Percentiles rank a stretch among this genome's conserved stretches.
phyloP scores from a whole-genome alignment of 352 stramenopile genomes.

The Aphanomyces stellatus region DNA sequence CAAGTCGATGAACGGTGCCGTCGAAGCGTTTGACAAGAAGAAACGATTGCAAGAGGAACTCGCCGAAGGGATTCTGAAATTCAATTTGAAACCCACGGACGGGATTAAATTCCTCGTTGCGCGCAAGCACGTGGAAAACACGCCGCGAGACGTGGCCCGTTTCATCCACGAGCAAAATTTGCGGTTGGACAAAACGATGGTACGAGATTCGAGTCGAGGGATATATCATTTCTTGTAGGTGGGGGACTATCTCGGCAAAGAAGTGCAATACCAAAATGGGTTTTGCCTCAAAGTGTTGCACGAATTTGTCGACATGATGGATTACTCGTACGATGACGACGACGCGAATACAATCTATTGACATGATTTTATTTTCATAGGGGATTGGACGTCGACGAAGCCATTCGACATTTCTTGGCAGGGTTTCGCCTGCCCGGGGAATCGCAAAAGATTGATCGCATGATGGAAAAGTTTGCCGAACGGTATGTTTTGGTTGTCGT shows the following conservation, averaged over 20 bases:
- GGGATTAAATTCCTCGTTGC: constrained; percentile 89
- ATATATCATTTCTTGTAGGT: constrained; percentile 26
- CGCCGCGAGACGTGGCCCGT: constrained; percentile 88
- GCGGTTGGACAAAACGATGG: constrained; percentile 94
- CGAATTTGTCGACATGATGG: constrained; percentile 79
- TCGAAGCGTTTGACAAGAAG: constrained; percentile 97
- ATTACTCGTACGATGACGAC: neutral
- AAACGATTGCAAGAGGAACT: constrained; percentile 95
- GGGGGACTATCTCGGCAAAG: constrained; percentile 96
- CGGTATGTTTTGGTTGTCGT: constrained; percentile 30
- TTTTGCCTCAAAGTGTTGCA: constrained; percentile 92
- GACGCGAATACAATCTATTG: constrained; percentile 42
- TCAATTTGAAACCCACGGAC: constrained; percentile 93
- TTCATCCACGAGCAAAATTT: constrained; percentile 91
- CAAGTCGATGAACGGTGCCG: constrained; percentile 60
- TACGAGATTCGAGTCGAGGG: constrained; percentile 36
- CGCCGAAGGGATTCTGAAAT: constrained; percentile 94
- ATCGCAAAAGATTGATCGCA: constrained; percentile 99
- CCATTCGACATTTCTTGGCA: constrained; percentile 95
- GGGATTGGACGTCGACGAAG: constrained; percentile 93
- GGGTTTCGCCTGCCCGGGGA: constrained; percentile 98
- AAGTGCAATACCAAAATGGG: constrained; percentile 91
- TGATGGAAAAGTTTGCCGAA: constrained; percentile 99
- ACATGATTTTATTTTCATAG: constrained; percentile 90
- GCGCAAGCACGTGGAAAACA: constrained; percentile 87